Evolutionary conservation across 306 rosid species (phyloP).

Genomic region (Citrullus amarus): DNA sequence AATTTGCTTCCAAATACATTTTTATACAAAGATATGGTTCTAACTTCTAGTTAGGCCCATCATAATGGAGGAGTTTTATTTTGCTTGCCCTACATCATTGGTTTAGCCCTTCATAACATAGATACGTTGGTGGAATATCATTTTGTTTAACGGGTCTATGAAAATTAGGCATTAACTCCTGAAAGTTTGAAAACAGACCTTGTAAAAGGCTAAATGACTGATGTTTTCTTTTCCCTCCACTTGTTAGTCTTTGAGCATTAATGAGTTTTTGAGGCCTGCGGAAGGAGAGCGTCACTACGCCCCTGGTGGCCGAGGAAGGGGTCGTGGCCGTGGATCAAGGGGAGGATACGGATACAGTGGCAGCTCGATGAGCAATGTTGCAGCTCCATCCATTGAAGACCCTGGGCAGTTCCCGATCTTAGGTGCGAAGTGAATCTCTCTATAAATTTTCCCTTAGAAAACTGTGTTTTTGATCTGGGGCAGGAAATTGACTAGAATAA

Average conservation of each 20-base stretch:
- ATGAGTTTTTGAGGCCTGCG: conserved; percentile 85
- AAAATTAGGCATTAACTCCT: neutral
- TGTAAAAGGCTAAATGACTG: neutral
- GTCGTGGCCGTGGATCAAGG: conserved; percentile 64
- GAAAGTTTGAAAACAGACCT: neutral
- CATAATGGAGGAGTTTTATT: neutral
- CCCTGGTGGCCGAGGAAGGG: conserved; percentile 71
- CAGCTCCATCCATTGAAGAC: conserved; percentile 74
- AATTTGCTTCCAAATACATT: neutral
- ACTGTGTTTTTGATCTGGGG: conserved; percentile 17
- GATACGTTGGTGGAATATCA: neutral
- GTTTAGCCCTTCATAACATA: neutral
- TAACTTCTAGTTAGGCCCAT: neutral
- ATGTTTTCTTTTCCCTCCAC: neutral
- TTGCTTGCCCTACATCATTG: neutral
- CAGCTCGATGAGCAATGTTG: conserved; percentile 26
- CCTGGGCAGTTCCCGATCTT: conserved; percentile 91
- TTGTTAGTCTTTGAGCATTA: conserved; percentile 63
- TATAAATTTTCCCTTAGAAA: conserved; percentile 8
- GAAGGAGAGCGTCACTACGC: conserved; percentile 62
- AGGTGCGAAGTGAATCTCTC: conserved; percentile 69
- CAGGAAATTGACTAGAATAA: conserved; percentile 19
- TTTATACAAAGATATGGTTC: neutral
- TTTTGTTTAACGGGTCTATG: neutral
- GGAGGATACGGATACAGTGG: conserved; percentile 41